Base-by-base conservation (phyloP, 306 rosid species). In the Dicorynia guianensis region DNA sequence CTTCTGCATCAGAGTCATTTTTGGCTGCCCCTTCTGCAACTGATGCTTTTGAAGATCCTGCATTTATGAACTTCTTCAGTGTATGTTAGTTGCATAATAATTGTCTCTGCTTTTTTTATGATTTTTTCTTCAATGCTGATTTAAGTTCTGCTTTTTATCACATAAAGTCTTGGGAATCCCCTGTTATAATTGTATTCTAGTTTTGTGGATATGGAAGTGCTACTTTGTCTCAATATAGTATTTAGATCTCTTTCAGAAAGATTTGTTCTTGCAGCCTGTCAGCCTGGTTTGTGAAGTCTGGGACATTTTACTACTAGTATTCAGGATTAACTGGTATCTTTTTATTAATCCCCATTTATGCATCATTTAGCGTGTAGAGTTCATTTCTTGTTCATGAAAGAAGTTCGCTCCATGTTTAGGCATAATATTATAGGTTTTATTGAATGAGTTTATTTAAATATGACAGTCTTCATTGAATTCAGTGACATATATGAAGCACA, bases 1-100 rank as follows among this genome's bases (percentile, higher is more conserved):
- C 80, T 72, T 19, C 82, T 55, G 71, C 78, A 62, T n/a, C n/a
- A 55, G 96, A 93, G 75, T 81, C 91, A 17, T 76, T 89, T 66
- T 79, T 89, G 71, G 84, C 90, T 58, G 77, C 81, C 70, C 68
- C 80, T 72, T 19, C 82, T 55, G 71, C 78, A 62, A 59, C 81
- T 62, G 96, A 87, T 65, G 76, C 88, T 52, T 49, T 82, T 55
- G 94, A 87, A 68, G 90, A 90, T 87, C 66, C 88, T 63, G 77
- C 89, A 44, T 88, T 94, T 67, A 71, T 80, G 46, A 90, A 85
- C 78, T 83, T 82, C 74, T 84, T 84, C 74, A 73, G 78, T 30
- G 97, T 91, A 84, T 39, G 87, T 81, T 72, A 76, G 61, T 71
- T 66, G 69, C 34, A 20, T 68, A 12, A 38, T 43, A 9, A 43